Conservation (phyloP, 805 yeast genomes). For the Nematodospora valgi region DNA sequence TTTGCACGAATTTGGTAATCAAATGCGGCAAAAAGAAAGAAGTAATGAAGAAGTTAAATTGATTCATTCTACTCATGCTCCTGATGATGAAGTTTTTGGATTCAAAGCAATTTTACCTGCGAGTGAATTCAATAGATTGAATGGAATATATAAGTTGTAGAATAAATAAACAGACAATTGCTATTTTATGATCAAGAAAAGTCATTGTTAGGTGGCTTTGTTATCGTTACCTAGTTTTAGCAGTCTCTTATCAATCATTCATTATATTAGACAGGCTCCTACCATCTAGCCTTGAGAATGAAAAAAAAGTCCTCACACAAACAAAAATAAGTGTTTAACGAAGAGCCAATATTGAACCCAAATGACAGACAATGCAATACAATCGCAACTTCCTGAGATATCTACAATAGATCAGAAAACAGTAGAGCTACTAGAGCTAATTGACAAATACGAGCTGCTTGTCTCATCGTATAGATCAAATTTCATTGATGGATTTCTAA, state of each 20-base stretch:
- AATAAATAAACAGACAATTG: too few species aligned
- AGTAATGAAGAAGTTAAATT: constrained; percentile 53
- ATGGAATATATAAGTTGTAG: constrained; percentile 34
- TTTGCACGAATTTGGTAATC: constrained; percentile 51
- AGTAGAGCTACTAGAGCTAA: constrained; percentile 22
- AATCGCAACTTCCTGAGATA: not conserved
- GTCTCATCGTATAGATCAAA: constrained; percentile 16
- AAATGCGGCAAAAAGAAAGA: constrained; percentile 47
- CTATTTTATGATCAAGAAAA: too few species aligned
- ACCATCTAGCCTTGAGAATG: too few species aligned
- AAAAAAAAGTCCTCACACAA: too few species aligned
- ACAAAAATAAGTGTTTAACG: too few species aligned
- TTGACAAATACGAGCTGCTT: constrained; percentile 31
- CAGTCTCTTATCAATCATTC: too few species aligned
- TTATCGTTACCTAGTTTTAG: too few species aligned
- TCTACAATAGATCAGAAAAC: constrained; percentile 14
- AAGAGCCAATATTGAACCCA: too few species aligned
- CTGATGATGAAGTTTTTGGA: constrained; percentile 28
- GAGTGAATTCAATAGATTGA: constrained; percentile 40
- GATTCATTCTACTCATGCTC: constrained; percentile 30
- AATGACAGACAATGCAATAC: not conserved
- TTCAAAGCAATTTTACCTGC: constrained; percentile 45
- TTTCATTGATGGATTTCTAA: constrained; percentile 35
- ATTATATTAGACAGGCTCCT: too few species aligned
- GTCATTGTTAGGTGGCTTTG: too few species aligned